These are phyloP conservation scores for Globisporangium canariense DNA, from an alignment of 352 stramenopile species.

Conservation along the genomic window DNA sequence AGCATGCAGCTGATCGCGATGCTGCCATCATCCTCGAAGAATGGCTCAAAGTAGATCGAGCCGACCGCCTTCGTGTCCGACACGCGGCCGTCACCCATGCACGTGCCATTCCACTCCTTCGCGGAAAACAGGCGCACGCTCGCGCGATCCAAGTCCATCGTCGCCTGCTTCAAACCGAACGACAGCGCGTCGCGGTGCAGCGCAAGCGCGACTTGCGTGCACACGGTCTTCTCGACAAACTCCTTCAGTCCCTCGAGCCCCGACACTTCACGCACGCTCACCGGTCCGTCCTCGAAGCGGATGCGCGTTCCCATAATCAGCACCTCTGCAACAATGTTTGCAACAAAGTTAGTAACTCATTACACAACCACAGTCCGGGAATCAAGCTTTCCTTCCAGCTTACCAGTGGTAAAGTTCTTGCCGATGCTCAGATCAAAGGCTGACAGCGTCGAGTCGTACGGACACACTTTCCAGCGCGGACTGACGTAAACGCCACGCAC, in stretches of 20 bases:
- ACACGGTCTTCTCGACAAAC: slow-evolving; percentile 77
- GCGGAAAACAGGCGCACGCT: slow-evolving; percentile 74
- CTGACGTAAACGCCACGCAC: slow-evolving; percentile 74
- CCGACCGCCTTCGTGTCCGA: slow-evolving; percentile 63
- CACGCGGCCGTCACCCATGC: slow-evolving; percentile 82
- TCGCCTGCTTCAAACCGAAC: slow-evolving; percentile 73
- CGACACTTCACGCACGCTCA: slow-evolving; percentile 58
- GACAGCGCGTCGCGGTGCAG: slow-evolving; percentile 70
- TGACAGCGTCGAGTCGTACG: slow-evolving; percentile 70
- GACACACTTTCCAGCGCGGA: slow-evolving; percentile 78
- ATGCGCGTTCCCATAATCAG: slow-evolving; percentile 76
- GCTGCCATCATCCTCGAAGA: slow-evolving; percentile 45
- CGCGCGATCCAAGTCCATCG: slow-evolving; percentile 69
- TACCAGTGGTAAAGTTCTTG: slow-evolving; percentile 79
- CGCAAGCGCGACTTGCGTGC: slow-evolving; percentile 64
- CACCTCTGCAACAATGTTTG: slow-evolving; percentile 42
- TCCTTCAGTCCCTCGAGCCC: slow-evolving; percentile 50
- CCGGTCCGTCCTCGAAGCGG: slow-evolving; percentile 59
- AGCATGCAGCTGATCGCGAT: slow-evolving; percentile 73
- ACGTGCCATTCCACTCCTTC: slow-evolving; percentile 79
- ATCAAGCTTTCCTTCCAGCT: neutral
- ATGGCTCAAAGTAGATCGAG: slow-evolving; percentile 76
- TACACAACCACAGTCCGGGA: neutral
- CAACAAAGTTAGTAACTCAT: neutral
- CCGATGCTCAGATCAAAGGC: slow-evolving; percentile 80